phyloP scores from a whole-genome alignment of 2,329 filamentous ascomycete genomes.

The Pestalotiopsis sp. region DNA sequence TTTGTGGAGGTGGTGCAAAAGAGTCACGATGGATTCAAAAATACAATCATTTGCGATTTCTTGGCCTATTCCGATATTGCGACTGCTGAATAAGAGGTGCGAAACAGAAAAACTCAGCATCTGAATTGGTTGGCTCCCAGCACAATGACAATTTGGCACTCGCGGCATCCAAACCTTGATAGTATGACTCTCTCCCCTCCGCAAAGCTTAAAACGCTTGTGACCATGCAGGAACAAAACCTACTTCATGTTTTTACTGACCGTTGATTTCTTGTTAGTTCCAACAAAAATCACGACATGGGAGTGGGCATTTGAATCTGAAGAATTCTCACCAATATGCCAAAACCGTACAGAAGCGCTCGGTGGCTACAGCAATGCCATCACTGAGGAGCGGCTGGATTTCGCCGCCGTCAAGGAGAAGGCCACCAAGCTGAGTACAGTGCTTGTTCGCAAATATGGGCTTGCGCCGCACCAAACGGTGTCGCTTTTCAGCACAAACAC shows the following conservation, averaged over 20 bases:
- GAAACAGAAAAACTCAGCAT: no score
- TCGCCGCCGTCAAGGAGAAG: conserved; percentile 53
- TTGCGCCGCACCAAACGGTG: conserved; percentile 56
- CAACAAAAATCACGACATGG: conserved; percentile 59
- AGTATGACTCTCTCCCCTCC: not conserved
- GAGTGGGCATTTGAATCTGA: conserved; percentile 62
- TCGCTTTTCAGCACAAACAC: conserved; percentile 63
- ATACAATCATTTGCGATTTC: not conserved
- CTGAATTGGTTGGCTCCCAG: no score
- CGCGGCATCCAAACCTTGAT: conserved; percentile 6
- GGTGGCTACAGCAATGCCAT: conserved; percentile 57
- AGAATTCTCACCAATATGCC: conserved; percentile 40
- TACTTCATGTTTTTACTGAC: not conserved
- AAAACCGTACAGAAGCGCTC: conserved; percentile 40
- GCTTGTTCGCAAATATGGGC: conserved; percentile 55
- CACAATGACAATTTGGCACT: conserved; percentile 11
- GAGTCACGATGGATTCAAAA: not conserved
- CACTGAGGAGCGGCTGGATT: conserved; percentile 58
- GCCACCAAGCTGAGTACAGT: conserved; percentile 61
- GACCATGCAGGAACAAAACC: not conserved
- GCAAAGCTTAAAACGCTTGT: not conserved
- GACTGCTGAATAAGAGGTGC: no score
- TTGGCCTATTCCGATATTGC: not conserved
- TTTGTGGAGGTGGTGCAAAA: not conserved
- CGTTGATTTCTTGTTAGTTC: conserved; percentile 41